Base-by-base conservation (phyloP, 139 green algal genomes). In the Haematococcus lacustris region DNA sequence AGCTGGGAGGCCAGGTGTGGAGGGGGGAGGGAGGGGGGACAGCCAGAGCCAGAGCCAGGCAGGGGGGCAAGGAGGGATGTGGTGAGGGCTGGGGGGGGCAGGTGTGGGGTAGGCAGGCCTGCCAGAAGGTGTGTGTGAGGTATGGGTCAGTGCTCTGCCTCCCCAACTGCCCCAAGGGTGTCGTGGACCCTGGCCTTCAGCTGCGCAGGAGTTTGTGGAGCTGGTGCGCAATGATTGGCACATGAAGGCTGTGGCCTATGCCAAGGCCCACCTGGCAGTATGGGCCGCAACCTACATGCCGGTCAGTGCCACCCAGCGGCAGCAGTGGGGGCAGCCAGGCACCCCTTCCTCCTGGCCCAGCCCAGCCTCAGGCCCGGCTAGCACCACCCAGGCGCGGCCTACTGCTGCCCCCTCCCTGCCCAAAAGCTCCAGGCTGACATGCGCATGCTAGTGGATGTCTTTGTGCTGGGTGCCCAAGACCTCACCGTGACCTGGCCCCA, bases 131-230 rank as follows among this genome's bases (percentile, higher is more conserved):
- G 47, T 28, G 47, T 57, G 47, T 28, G 13, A 13, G 47, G 13
- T 28, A n/a, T 57, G 47, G 47, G 13, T 28, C 13, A n/a, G 13
- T 57, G 47, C 47, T 57, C 13, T 57, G 47, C 21, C 47, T 21
- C 13, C 47, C 13, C 47, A 57, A n/a, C 13, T 21, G 21, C 21
- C 21, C 13, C 21, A n/a, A n/a, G 47, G 13, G 21, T 57, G 47
- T 28, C 47, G 21, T 64, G 53, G 21, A 25, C 9, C 4, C 25
- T 30, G 25, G 9, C 53, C 13, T 64, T 13, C 4, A 9, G 25
- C 21, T 64, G 53, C 53, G 68, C 80, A 97, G 88, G 92, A 97
- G 80, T 98, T 97, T 69, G 76, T 98, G 0, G 91, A 98, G 76
- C 84, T 95, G n/a, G 89, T 97, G 50, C 86, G 89, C 7, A n/a